Evolutionary conservation across 768 basidiomycete genomes (phyloP).

Genomic region (Termitomyces sp.): DNA sequence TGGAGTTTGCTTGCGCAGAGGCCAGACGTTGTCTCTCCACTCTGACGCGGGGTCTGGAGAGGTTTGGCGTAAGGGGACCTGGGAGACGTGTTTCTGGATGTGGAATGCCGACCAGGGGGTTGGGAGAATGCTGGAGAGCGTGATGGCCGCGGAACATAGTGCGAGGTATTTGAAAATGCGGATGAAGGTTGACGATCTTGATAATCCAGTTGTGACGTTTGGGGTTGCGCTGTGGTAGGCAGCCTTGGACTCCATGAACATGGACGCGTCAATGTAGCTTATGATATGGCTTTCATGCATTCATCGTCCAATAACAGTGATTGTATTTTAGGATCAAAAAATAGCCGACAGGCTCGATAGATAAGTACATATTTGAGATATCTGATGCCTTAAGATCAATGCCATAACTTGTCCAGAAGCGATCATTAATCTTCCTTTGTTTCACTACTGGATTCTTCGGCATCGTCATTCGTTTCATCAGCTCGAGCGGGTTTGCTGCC

Average conservation of each 20-base stretch:
- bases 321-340: background rate
- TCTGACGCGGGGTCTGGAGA: conserved; percentile 27
- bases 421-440: conserved; percentile 11
- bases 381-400: background rate
- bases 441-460: conserved; percentile 20
- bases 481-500: conserved; percentile 57
- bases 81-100: conserved; percentile 10
- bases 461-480: conserved; percentile 26
- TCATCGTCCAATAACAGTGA: background rate
- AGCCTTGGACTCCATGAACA: conserved; percentile 9
- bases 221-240: conserved; percentile 1
- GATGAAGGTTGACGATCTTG: conserved; percentile 7
- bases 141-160: conserved; percentile 25
- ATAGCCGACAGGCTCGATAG: background rate
- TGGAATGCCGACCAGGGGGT: conserved; percentile 26
- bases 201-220: background rate
- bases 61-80: conserved; percentile 12
- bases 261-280: background rate
- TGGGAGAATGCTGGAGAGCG: conserved; percentile 27
- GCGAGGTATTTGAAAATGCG: conserved; percentile 16
- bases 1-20: conserved; percentile 48
- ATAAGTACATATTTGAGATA: background rate
- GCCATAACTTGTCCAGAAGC: background rate
- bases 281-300: background rate
- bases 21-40: conserved; percentile 54